Evolutionary conservation across 148 eudicot species (phyloP), one percentile per base, ranked within the genome.

Genomic region (Heliamphora exappendiculata): DNA sequence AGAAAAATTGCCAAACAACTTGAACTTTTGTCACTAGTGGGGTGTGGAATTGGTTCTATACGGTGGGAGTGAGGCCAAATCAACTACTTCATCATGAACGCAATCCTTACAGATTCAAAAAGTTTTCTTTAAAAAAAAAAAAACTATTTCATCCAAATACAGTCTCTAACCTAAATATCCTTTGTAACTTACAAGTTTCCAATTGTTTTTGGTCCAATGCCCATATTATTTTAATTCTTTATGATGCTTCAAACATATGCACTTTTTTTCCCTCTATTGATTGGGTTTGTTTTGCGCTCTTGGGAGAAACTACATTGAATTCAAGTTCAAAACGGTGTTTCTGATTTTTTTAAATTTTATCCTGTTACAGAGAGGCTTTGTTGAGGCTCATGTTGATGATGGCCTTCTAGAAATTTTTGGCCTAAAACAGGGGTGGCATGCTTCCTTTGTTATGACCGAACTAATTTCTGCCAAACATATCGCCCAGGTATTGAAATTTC

Each of bases 381-480:
- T 94, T 54, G 89, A 88, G 82, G 97, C 98, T 34, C 91, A 92
- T 37, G 89, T 88, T 19, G 97, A 94, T 87, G 98, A 94, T 72
- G 98, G 98, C 47, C 86, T 85, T 76, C 51, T 94, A 60, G 98
- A 94, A 87, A 79, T 94, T 39, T 94, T 94, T 41, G 98, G 98
- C 76, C 81, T 94, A 1, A 94, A 94, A 83, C 97, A 94, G 57
- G 98, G 98, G 72, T 94, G 98, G 98, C 98, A 94, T 82, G 98
- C 98, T 63, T 94, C 98, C 37, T 89, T 94, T 73, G 98, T 94
- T 72, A 86, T 94, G 95, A 92, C 84, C 28, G 97, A 91, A 84
- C 86, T 94, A n/a, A 90, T 91, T 76, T 84, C 97, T 31, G 98
- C 98, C 79, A 90, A 91, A 85, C 98, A 94, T 84, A 88, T 94